Conservation (phyloP, 1,284 basidiomycete species). For the Rhizoctonia solani region DNA sequence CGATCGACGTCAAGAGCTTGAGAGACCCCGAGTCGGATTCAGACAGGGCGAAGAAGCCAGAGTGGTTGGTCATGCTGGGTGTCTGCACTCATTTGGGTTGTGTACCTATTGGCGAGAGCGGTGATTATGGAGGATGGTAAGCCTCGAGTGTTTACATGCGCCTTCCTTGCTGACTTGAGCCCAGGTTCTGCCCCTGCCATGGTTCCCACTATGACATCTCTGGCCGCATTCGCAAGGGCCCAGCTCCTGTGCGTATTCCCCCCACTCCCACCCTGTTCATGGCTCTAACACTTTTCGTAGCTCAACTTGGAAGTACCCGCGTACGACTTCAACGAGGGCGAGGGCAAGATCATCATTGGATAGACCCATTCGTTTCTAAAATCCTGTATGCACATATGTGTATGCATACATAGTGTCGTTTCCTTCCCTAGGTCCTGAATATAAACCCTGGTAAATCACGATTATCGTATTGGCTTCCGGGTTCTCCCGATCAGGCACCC, state of each 20-base stretch:
- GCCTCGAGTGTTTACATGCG: constrained; percentile 44
- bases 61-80: constrained; percentile 98
- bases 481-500: no score
- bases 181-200: constrained; percentile 94
- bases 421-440: neutral
- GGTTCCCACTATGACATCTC: constrained; percentile 98
- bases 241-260: constrained; percentile 73
- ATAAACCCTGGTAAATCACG: no score
- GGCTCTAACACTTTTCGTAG: constrained; percentile 48
- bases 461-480: no score
- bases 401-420: neutral
- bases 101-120: constrained; percentile 97
- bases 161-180: constrained; percentile 35
- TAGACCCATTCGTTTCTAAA: constrained; percentile 47
- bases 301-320: constrained; percentile 93
- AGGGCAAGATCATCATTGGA: constrained; percentile 90
- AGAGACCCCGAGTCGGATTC: constrained; percentile 94
- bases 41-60: constrained; percentile 88
- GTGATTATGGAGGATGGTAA: constrained; percentile 96
- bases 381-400: neutral
- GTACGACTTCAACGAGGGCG: constrained; percentile 85
- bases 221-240: constrained; percentile 93
- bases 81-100: constrained; percentile 99
- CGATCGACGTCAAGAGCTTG: constrained; percentile 81
- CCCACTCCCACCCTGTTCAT: constrained; percentile 2